Evolutionary conservation across 768 basidiomycete species (phyloP).

Genomic region (Rubroboletus satanas): DNA sequence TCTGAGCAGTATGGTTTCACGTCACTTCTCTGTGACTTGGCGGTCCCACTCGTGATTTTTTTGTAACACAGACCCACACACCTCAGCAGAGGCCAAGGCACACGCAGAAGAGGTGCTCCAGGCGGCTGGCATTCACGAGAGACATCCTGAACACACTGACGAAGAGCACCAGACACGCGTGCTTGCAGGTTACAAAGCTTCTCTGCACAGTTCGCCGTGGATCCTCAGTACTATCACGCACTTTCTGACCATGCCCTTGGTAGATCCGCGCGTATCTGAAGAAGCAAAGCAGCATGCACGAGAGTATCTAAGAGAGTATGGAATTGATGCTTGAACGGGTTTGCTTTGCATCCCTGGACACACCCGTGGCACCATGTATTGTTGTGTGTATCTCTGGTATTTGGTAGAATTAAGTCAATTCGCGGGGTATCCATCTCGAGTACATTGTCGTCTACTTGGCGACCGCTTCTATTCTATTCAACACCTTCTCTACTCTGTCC

Average conservation of each 20-base stretch:
- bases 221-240: background rate
- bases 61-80: constrained; percentile 34
- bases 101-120: constrained; percentile 53
- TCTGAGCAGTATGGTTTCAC: constrained; percentile 34
- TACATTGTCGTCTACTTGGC: constrained; percentile 9
- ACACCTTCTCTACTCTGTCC: constrained; percentile 46
- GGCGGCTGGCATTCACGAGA: constrained; percentile 39
- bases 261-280: constrained; percentile 45
- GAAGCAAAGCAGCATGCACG: constrained; percentile 48
- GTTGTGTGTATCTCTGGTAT: background rate
- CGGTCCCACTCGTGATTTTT: background rate
- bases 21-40: no score
- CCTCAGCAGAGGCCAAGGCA: constrained; percentile 47
- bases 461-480: constrained; percentile 40
- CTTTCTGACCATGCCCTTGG: background rate
- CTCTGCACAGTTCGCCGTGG: constrained; percentile 41
- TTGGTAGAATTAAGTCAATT: background rate
- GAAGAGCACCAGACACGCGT: constrained; percentile 46
- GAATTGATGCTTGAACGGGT: constrained; percentile 13
- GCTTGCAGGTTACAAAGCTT: constrained; percentile 54
- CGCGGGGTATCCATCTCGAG: constrained; percentile 1
- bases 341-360: background rate
- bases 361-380: background rate
- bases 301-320: constrained; percentile 35
- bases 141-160: constrained; percentile 27